Evolutionary conservation across 1,139 yeast genomes (phyloP), one percentile per base, ranked within the genome.

Genomic region (Kodamaea anthophila): DNA sequence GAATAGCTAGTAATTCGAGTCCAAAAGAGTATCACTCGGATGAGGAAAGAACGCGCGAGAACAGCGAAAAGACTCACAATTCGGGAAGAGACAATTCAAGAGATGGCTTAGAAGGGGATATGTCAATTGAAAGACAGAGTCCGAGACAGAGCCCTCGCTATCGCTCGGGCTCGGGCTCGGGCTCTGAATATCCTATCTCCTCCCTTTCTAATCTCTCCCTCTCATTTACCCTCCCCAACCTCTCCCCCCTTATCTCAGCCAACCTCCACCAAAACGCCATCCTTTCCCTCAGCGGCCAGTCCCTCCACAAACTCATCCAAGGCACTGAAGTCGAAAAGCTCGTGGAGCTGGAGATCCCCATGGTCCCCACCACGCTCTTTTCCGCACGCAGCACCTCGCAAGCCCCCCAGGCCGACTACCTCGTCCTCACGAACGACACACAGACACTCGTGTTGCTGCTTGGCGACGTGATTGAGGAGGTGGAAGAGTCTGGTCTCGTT

Each of bases 381-480:
- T 76, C 91, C 1, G 66, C 83, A 4, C 74, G 70, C 40, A 44
- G 68, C 5, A 47, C 55, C 3, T 44, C 53, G 2, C 49, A 49
- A 3, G 78, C 81, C 24, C 48, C 43, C 3, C 66, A 54, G 43
- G 91, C 84, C 48, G 73, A 73, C 33, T 82, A 76, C 42, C 65
- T 84, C 38, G 76, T 85, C 2, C 58, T 85, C 6, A 67, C 93
- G 1, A 83, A 85, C 33, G 52, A 71, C 2, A 51, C 54, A 9
- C 74, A 79, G 7, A 85, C 96, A 0, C 59, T 84, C 32, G 84
- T 87, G 1, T 57, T 91, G 13, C 71, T 84, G 2, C 77, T 85
- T 31, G 88, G 87, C 4, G 94, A 83, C 37, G 77, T 74, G 1
- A 86, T 85, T 4, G 87, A 81, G 40, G 91, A 84, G 45, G 84